Evolutionary conservation across 106 monocot species (phyloP).

Genomic region (Chionographis japonica): DNA sequence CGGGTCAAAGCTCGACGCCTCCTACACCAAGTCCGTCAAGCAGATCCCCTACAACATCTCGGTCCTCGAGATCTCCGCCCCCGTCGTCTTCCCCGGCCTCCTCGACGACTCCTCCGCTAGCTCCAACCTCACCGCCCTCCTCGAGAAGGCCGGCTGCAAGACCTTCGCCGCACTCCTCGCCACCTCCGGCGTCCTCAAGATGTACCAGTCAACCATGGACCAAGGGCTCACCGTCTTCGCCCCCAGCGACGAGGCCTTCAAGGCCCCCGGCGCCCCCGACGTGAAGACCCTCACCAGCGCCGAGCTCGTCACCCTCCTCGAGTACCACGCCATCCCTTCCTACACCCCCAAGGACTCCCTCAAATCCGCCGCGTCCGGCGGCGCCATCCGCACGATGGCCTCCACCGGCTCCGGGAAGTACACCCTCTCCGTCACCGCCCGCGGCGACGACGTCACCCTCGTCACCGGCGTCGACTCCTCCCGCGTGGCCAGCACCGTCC

Average conservation of each 20-base stretch:
- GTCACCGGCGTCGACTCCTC: conserved; percentile 72
- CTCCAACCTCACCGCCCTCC: conserved; percentile 74
- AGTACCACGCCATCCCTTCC: conserved; percentile 83
- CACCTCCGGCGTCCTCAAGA: conserved; percentile 80
- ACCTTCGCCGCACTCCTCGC: conserved; percentile 65
- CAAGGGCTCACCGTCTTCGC: conserved; percentile 88
- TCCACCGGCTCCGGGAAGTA: conserved; percentile 71
- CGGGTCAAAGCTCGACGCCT: conserved; percentile 48
- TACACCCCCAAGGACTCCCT: conserved; percentile 80
- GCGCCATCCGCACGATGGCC: conserved; percentile 56
- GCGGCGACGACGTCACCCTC: conserved; percentile 74
- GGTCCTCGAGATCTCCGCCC: conserved; percentile 74
- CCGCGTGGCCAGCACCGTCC: conserved; percentile 59
- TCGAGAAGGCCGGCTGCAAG: conserved; percentile 92
- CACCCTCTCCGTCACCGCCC: conserved; percentile 39
- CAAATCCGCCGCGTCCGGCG: conserved; percentile 19
- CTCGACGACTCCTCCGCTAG: conserved; percentile 51
- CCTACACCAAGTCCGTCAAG: conserved; percentile 74
- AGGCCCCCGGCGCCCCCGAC: conserved; percentile 62
- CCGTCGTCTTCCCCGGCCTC: conserved; percentile 77
- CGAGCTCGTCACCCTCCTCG: conserved; percentile 80
- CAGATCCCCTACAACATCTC: conserved; percentile 87
- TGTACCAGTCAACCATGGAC: conserved; percentile 67
- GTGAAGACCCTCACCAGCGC: conserved; percentile 56
- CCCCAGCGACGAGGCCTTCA: conserved; percentile 91